These are phyloP conservation scores for Aureobasidium subglaciale DNA, from an alignment of 2,329 filamentous ascomycete genomes.

Conservation along the genomic window DNA sequence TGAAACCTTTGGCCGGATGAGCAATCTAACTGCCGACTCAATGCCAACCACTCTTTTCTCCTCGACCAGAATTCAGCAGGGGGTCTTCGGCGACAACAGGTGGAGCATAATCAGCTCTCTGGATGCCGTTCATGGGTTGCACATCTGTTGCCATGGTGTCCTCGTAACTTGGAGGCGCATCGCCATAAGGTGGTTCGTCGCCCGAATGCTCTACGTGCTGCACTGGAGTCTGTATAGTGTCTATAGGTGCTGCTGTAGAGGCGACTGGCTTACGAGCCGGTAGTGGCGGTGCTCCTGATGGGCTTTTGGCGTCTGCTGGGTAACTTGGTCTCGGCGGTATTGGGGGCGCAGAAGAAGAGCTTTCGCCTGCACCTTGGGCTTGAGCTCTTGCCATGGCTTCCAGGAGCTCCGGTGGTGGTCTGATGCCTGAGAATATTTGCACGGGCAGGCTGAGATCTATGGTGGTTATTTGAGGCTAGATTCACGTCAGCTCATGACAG, in stretches of 20 bases:
- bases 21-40: too few species aligned
- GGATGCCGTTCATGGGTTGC: slow-evolving; percentile 63
- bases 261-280: slow-evolving; percentile 4
- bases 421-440: slow-evolving; percentile 80
- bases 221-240: neutral
- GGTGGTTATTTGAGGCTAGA: slow-evolving; percentile 58
- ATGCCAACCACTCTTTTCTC: slow-evolving; percentile 27
- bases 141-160: slow-evolving; percentile 79
- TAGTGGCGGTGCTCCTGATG: slow-evolving; percentile 6
- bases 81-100: slow-evolving; percentile 29
- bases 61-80: slow-evolving; percentile 21
- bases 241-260: neutral
- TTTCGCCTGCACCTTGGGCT: slow-evolving; percentile 16
- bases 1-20: too few species aligned
- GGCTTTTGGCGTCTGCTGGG: neutral
- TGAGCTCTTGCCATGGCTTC: slow-evolving; percentile 47
- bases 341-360: slow-evolving; percentile 23
- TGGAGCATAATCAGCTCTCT: slow-evolving; percentile 54
- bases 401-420: slow-evolving; percentile 69
- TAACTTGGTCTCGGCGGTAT: neutral
- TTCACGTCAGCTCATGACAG: neutral
- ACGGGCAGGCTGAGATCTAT: slow-evolving; percentile 73
- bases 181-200: slow-evolving; percentile 44
- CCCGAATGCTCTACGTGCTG: neutral
- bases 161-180: slow-evolving; percentile 91